Base-by-base conservation (phyloP, 1,284 basidiomycete genomes). In the Trichosporon faecale region DNA sequence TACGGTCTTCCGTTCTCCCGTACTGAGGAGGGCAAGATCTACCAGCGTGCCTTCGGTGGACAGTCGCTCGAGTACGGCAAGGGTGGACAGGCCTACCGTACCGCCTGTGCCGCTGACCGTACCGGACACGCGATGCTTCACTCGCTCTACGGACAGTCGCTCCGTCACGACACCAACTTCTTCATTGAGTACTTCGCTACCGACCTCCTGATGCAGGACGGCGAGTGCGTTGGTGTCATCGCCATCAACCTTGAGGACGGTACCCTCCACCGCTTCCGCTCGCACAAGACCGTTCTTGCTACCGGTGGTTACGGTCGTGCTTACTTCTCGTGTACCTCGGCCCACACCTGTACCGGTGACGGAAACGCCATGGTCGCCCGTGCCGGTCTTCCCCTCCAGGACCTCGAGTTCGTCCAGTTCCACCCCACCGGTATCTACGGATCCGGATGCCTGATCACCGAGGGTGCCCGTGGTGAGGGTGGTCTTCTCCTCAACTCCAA, bases 121-220 rank as follows among this genome's bases (percentile, higher is more conserved):
- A 99, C 97, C 18, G 97, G 97, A 27, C 97, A 99, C 82, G 97
- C 97, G 57, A 90, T 99, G 81, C 90, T 99, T 68, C 97, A 99
- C 88, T 97, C 95, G 18, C 92, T 99, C 71, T 98, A 98, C 82
- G 97, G 97, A 78, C 97, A 99, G 87, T 99, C 97, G 73, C 90
- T 99, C 74, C 91, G 95, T 74, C 97, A 99, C 88, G 92, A 99
- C 88, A 99, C 97, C 83, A 97, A 98, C 86, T 99, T 98, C 86
- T 99, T 99, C 87, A 98, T 99, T 85, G 97, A 99, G 85, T 99
- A 95, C 86, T 99, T 99, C 84, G 97, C 96, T 21, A 89, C 96
- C 73, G 96, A 99, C 84, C 87, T 99, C 72, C 95, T 99, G 84
- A 98, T 99, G 97, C 89, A 98, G 84, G 94, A 93, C 76, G 97